Conservation (phyloP, 257 asterid genomes). For the Fraxinus anomala region DNA sequence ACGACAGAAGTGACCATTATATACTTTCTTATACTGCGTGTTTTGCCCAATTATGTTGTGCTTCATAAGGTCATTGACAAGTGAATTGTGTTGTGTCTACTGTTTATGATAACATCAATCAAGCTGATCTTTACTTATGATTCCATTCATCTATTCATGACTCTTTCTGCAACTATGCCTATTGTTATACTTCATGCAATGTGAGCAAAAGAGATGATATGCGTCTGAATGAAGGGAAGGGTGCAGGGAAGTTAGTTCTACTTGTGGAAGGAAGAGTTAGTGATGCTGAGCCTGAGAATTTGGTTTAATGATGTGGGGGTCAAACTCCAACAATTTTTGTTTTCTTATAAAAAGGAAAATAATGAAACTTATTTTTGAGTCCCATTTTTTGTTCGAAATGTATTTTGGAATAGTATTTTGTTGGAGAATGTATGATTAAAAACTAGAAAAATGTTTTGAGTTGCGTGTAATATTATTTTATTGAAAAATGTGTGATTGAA, state of each 20-base stretch:
- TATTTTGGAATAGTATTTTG: too few relatives aligned
- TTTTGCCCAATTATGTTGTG: conserved; percentile 40
- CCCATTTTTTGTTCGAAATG: too few relatives aligned
- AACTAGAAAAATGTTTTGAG: too few relatives aligned
- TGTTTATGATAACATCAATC: conserved; percentile 31
- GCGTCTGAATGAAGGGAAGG: conserved; percentile 12
- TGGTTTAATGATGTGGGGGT: conserved; percentile 31
- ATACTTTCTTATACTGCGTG: conserved; percentile 47
- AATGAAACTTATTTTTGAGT: not conserved
- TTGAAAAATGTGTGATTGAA: too few relatives aligned
- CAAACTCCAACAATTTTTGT: not conserved
- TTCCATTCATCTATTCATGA: conserved; percentile 50
- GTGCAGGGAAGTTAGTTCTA: conserved; percentile 35
- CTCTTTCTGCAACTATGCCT: conserved; percentile 53
- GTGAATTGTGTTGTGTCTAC: conserved; percentile 36
- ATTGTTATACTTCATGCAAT: conserved; percentile 47
- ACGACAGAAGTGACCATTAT: conserved; percentile 47
- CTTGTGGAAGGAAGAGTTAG: conserved; percentile 32
- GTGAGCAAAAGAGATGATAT: conserved; percentile 37
- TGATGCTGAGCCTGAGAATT: conserved; percentile 19
- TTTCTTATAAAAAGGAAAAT: not conserved
- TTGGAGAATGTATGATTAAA: too few relatives aligned
- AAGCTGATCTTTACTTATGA: conserved; percentile 49
- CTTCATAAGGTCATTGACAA: conserved; percentile 46
- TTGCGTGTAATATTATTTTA: too few relatives aligned